These are phyloP conservation scores for Artemisia tridentata DNA, from an alignment of 129 eudicot genomes.

Conservation along the genomic window DNA sequence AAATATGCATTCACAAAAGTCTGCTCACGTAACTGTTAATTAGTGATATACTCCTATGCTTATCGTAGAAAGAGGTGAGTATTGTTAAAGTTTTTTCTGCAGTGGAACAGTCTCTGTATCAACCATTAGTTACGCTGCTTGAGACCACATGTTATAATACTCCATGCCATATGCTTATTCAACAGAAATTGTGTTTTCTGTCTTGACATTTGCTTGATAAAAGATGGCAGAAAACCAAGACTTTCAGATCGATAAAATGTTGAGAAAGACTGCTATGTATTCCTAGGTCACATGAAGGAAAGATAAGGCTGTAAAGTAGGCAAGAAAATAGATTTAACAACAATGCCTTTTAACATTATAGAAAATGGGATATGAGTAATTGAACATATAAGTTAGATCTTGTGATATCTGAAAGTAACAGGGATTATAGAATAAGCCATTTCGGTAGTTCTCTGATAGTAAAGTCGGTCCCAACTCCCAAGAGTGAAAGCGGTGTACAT, in stretches of 20 bases:
- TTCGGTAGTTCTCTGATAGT: too few species aligned
- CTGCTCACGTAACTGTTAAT: not conserved
- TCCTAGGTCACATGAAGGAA: not conserved
- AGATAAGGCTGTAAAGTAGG: slow-evolving; percentile 15
- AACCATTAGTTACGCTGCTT: too few species aligned
- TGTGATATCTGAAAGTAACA: slow-evolving; percentile 4
- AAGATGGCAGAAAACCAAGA: not conserved
- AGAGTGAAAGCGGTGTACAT: too few species aligned
- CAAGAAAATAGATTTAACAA: not conserved
- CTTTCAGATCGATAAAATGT: too few species aligned
- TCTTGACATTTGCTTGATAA: slow-evolving; percentile 7
- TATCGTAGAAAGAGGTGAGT: too few species aligned
- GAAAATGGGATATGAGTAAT: slow-evolving; percentile 8
- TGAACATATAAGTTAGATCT: slow-evolving; percentile 9
- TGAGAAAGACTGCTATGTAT: too few species aligned
- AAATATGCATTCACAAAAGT: slow-evolving; percentile 3
- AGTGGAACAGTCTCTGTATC: too few species aligned
- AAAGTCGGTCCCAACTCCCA: too few species aligned
- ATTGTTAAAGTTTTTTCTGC: too few species aligned
- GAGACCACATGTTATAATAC: not conserved
- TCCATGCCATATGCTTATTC: not conserved
- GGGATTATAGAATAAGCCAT: too few species aligned
- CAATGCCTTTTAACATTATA: slow-evolving; percentile 9
- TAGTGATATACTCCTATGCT: not conserved
- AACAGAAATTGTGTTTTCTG: not conserved